Evolutionary conservation across 2,329 filamentous ascomycete genomes (phyloP).

Genomic region (Aspergillus quadrilineatus): DNA sequence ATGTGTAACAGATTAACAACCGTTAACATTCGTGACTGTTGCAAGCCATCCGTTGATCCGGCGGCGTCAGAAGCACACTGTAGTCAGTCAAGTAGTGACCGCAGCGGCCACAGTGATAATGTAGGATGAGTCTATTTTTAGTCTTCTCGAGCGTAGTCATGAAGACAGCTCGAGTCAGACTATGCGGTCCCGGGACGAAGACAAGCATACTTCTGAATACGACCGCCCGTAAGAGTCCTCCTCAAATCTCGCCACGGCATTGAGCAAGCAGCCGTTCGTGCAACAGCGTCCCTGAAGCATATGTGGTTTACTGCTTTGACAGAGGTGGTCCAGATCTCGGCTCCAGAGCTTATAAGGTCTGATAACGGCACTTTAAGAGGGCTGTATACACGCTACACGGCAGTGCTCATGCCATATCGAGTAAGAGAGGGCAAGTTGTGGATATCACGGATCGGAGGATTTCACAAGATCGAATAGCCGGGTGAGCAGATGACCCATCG

Average conservation of each 20-base stretch:
- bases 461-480: conserved; percentile 3
- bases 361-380: neutral
- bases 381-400: neutral
- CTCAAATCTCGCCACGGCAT: neutral
- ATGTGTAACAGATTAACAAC: neutral
- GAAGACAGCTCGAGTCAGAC: neutral
- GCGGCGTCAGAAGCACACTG: neutral
- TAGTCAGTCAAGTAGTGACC: neutral
- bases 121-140: conserved; percentile 9
- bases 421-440: neutral
- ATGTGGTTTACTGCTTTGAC: neutral
- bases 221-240: neutral
- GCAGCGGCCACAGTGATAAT: neutral
- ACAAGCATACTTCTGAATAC: neutral
- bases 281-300: neutral
- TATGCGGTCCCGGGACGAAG: neutral
- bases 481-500: conserved; percentile 4
- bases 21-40: neutral
- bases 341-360: neutral
- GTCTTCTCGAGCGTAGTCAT: neutral
- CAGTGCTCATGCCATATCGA: conserved; percentile 3
- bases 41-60: neutral
- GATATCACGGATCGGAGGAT: conserved; percentile 8
- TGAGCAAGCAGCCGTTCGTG: conserved; percentile 6
- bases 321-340: neutral